Evolutionary conservation across 805 yeast species (phyloP).

Genomic region (Candida boidinii): DNA sequence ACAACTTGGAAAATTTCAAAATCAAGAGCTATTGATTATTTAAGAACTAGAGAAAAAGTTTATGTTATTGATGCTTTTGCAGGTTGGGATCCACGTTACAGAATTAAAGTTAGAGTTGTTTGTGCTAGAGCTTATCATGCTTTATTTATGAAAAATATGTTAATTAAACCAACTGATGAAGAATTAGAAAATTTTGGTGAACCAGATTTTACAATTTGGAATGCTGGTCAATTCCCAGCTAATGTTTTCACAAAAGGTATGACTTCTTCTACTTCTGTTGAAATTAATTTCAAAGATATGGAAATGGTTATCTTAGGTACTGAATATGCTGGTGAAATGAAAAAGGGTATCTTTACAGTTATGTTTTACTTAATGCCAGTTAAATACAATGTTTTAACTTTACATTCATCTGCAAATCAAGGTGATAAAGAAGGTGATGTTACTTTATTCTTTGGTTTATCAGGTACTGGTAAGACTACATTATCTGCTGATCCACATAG

Average conservation of each 20-base stretch:
- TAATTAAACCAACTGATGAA: slow-evolving; percentile 88
- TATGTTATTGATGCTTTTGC: slow-evolving; percentile 95
- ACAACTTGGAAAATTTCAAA: slow-evolving; percentile 92
- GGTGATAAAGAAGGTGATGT: slow-evolving; percentile 78
- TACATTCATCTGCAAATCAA: slow-evolving; percentile 93
- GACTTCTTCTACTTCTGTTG: slow-evolving; percentile 94
- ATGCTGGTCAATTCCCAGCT: slow-evolving; percentile 98
- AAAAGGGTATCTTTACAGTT: slow-evolving; percentile 97
- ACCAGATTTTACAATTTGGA: slow-evolving; percentile 97
- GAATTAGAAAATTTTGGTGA: slow-evolving; percentile 87
- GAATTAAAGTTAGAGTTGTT: slow-evolving; percentile 90
- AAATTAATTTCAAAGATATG: slow-evolving; percentile 93
- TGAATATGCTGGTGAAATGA: slow-evolving; percentile 99
- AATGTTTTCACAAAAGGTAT: slow-evolving; percentile 93
- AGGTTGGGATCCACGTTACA: slow-evolving; percentile 98
- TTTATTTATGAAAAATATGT: slow-evolving; percentile 95
- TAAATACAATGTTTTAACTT: slow-evolving; percentile 80
- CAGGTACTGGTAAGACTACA: slow-evolving; percentile 98
- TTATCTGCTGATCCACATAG: slow-evolving; percentile 94
- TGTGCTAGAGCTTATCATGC: slow-evolving; percentile 99
- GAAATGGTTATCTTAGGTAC: slow-evolving; percentile 99
- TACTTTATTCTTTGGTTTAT: slow-evolving; percentile 90
- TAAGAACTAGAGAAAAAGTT: slow-evolving; percentile 90
- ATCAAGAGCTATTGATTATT: slow-evolving; percentile 93
- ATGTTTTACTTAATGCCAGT: slow-evolving; percentile 99